A percentile compares a stretch with the other conserved stretches of the same genome.
Conservation (phyloP, 176 grass and related monocot species). For the Oryza longistaminata region DNA sequence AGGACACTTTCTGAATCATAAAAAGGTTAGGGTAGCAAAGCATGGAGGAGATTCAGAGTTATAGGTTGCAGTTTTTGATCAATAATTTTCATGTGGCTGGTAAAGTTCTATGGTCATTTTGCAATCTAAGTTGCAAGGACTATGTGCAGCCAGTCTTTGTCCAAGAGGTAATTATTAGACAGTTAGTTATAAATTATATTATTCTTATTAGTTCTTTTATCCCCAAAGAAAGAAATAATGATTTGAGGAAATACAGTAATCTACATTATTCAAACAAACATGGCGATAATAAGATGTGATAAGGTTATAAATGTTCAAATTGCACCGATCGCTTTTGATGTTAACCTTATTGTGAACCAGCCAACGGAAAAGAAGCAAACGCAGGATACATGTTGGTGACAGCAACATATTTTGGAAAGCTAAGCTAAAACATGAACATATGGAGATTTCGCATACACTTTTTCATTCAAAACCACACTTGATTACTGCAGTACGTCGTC, state of each 20-base stretch:
- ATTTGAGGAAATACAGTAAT: neutral
- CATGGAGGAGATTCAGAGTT: constrained; percentile 13
- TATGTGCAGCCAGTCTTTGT: neutral
- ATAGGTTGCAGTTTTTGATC: constrained; percentile 5
- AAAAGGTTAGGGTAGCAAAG: neutral
- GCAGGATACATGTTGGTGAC: neutral
- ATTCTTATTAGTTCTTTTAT: neutral
- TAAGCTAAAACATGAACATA: neutral
- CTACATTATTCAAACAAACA: neutral
- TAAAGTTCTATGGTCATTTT: constrained; percentile 11
- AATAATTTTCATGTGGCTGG: neutral
- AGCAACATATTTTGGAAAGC: neutral
- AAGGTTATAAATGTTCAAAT: neutral
- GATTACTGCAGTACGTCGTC: constrained; percentile 13
- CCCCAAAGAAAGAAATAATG: neutral
- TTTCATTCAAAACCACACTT: neutral
- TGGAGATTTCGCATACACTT: neutral
- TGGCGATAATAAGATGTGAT: neutral
- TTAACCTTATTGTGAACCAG: neutral
- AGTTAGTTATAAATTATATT: neutral
- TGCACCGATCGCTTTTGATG: neutral
- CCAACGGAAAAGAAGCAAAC: neutral
- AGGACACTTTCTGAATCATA: constrained; percentile 37
- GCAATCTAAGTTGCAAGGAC: constrained; percentile 13
- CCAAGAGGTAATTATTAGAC: neutral